Evolutionary conservation across 352 stramenopile species (phyloP), one percentile per base, ranked within the genome.

Genomic region (Elongisporangium anandrum): DNA sequence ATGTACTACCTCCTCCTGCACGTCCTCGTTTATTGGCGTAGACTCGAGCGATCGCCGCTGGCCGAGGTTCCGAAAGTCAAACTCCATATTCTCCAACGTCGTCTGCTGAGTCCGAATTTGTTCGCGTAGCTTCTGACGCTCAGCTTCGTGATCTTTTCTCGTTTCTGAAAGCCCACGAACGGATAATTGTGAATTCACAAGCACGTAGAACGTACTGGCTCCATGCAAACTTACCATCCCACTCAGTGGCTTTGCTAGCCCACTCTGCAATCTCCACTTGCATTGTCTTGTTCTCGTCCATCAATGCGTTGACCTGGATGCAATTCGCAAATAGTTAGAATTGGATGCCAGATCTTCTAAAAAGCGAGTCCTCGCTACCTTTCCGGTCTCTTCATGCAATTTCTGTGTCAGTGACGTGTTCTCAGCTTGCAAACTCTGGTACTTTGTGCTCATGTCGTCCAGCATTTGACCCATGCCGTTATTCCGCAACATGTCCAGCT

Each of bases 381-480:
- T 55, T 17, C 56, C 62, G 3, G 63, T 69, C 38, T 83, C 68
- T 12, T 57, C 65, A 16, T 69, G 50, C 16, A 92, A 52, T n/a
- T 76, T 61, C 26, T 75, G 55, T 24, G 64, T 52, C 16, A 88
- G 26, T 3, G 59, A 41, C n/a, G 57, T 39, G n/a, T 85, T 87
- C 26, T 73, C 61, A 13, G 76, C 69, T 53, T 93, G 79, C 24
- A 90, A 54, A 3, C 61, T 49, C 12, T 71, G 66, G 52, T 75
- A 90, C 29, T 73, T 79, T n/a, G 61, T 61, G 54, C 90, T 68
- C 20, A 93, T 72, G 60, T 93, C 81, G 47, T 82, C 57, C 22
- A 93, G 68, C 61, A 93, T 73, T 50, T 89, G 78, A n/a, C 45
- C 70, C 50, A 88, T 54, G 20, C 81, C 81, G 34, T 75, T 90